Base-by-base conservation (phyloP, 148 eudicot genomes). In the Rhododendron henanense region DNA sequence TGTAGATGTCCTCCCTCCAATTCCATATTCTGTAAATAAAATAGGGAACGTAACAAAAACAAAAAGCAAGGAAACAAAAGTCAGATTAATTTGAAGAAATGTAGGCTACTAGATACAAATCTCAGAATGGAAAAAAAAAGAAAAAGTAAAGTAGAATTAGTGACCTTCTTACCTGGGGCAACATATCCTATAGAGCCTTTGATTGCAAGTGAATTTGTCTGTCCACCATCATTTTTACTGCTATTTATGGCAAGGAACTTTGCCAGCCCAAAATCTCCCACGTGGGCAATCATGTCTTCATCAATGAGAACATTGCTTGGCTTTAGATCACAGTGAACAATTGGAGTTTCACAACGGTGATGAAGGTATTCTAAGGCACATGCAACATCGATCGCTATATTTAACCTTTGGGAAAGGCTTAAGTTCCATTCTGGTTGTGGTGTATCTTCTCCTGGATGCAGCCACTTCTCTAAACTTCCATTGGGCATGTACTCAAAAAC, bases 261-360 rank as follows among this genome's bases (percentile, higher is more conserved):
- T 9, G 48, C 48, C 48, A 45, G 2, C 9, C 48, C 48, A 45
- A 45, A 45, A 0, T 10, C 13, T 10, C 48, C 48, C 7, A 83
- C 78, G 39, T 83, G 85, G 85, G 18, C 78, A 78, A 65, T n/a
- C 78, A 69, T 83, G 71, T 5, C 85, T 78, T n/a, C 48, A 9
- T 45, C 48, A 2, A 45, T 7, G 48, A 45, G 48, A 45, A 45
- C 2, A 45, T 45, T 45, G 48, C 48, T 45, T 45, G 48, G 48
- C 48, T 45, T 45, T 45, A 45, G 48, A 45, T 45, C 48, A 5
- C 10, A 8, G 10, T 45, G 48, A 45, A 8, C 48, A 8, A 45
- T 45, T 37, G 84, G 75, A 11, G 61, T 67, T 45, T 47, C n/a
- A 25, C 85, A 44, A 16, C 0, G 28, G 79, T 47, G 79, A n/a